Base-by-base conservation (phyloP, 2,329 filamentous ascomycete genomes). In the Raffaelea ambrosiae region DNA sequence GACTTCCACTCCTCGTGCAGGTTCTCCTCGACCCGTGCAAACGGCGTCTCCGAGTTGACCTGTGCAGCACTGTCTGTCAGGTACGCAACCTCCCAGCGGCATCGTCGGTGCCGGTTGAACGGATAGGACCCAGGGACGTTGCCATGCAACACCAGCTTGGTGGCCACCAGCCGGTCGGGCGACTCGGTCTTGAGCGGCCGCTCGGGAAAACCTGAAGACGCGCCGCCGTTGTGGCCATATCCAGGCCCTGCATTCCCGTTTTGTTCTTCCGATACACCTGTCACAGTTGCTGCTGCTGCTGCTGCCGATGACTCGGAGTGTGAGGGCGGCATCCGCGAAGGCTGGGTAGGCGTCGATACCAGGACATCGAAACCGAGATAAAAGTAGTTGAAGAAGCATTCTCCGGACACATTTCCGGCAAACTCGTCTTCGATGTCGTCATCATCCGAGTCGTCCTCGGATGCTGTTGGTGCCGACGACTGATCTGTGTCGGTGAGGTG, bases 351-450 rank as follows among this genome's bases (percentile, higher is more conserved):
- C 26, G 82, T 81, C 1, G 91, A 95, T n/a, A 98, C 78, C 5
- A 97, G 74, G 10, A 96, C 78, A 63, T 98, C 93, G 60, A 98
- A 94, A 2, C 93, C 93, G 53, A 95, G 83, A 55, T 91, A 85
- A 61, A 96, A 98, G 63, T 98, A 98, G 63, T 97, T 97, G 67
- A 93, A 96, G 63, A 97, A 98, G 54, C 84, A 89, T 61, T 94
- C 88, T 4, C 81, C 77, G 1, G 81, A 78, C 3, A 81, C 55
- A 62, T 73, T 69, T 54, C 71, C 69, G 1, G 48, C 68, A 3
- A 69, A 61, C 26, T 78, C 76, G 26, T 81, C 81, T 40, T 79
- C 76, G 16, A 79, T 62, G 3, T 69, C 77, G 20, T 77, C 72
- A 29, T 73, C 75, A 20, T 74, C 75, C 19, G 86, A 84, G 2